Evolutionary conservation across 2,329 filamentous ascomycete species (phyloP).

Genomic region (Ceratocystiopsis minuta): DNA sequence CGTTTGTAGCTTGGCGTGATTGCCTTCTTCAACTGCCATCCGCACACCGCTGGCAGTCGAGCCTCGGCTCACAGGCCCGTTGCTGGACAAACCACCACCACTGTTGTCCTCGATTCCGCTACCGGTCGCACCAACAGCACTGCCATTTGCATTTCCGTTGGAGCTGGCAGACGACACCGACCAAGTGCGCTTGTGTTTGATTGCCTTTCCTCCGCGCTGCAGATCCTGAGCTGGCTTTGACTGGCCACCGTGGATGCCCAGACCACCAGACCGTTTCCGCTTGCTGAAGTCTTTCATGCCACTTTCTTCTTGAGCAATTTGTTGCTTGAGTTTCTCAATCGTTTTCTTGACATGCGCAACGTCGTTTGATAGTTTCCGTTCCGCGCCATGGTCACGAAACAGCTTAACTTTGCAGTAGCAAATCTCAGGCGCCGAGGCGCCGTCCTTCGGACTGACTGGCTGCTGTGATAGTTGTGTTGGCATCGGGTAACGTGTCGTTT

Average conservation of each 20-base stretch:
- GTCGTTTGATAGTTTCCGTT: conserved; percentile 88
- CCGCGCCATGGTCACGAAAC: conserved; percentile 88
- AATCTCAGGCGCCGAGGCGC: conserved; percentile 35
- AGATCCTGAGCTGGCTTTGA: conserved; percentile 13
- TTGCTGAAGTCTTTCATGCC: conserved; percentile 51
- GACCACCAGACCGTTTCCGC: conserved; percentile 36
- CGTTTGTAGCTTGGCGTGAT: conserved; percentile 60
- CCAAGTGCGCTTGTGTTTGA: conserved; percentile 88
- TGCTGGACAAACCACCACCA: not conserved
- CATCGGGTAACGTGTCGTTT: conserved; percentile 34
- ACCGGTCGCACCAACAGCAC: not conserved
- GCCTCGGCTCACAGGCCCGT: too few relatives aligned
- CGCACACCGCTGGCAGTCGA: conserved; percentile 16
- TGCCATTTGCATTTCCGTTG: conserved; percentile 22
- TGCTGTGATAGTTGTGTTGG: conserved; percentile 13
- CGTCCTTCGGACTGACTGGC: conserved; percentile 24
- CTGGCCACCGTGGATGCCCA: conserved; percentile 16
- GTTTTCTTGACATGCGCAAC: conserved; percentile 89
- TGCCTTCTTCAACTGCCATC: conserved; percentile 49
- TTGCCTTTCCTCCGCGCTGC: conserved; percentile 59
- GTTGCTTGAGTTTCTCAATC: conserved; percentile 90
- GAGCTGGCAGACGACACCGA: conserved; percentile 73
- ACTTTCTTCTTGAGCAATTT: conserved; percentile 62
- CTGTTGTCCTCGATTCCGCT: conserved; percentile 1
- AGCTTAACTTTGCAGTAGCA: conserved; percentile 95